Percentiles rank a stretch among this genome's conserved stretches.
These are phyloP conservation scores for Secale cereale DNA, from an alignment of 176 grass and related monocot genomes.

Conservation along the genomic window DNA sequence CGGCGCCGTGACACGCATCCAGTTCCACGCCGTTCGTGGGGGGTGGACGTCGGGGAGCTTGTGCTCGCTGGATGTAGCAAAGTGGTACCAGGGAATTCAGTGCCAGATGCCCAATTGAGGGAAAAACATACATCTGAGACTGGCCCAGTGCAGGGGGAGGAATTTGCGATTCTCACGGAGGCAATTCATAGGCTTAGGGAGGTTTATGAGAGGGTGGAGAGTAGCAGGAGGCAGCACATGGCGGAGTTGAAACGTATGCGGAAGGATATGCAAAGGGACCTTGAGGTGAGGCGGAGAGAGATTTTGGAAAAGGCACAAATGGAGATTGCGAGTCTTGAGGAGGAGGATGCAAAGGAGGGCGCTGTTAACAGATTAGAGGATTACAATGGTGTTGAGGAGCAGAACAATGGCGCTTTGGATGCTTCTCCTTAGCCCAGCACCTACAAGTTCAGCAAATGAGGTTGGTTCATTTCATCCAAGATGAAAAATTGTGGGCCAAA, in stretches of 20 bases:
- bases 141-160: neutral
- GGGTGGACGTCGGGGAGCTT: slow-evolving; percentile 35
- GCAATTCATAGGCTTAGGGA: slow-evolving; percentile 64
- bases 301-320: slow-evolving; percentile 67
- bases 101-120: slow-evolving; percentile 26
- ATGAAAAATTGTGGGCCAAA: neutral
- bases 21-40: slow-evolving; percentile 43
- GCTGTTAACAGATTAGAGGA: slow-evolving; percentile 22
- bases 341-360: slow-evolving; percentile 30
- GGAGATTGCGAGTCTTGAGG: slow-evolving; percentile 52
- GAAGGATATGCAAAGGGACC: slow-evolving; percentile 73
- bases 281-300: slow-evolving; percentile 62
- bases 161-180: slow-evolving; percentile 43
- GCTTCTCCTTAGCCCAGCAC: slow-evolving; percentile 32
- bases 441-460: slow-evolving; percentile 51
- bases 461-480: slow-evolving; percentile 32
- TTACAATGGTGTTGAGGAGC: slow-evolving; percentile 17
- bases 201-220: slow-evolving; percentile 70
- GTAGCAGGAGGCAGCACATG: slow-evolving; percentile 62
- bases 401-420: slow-evolving; percentile 24
- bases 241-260: slow-evolving; percentile 65
- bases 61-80: slow-evolving; percentile 32
- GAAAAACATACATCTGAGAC: neutral
- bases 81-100: slow-evolving; percentile 13
- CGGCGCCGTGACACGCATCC: slow-evolving; percentile 39